Evolutionary conservation across 805 yeast genomes (phyloP), one percentile per base, ranked within the genome.

Genomic region (Saccharomycopsis vini): DNA sequence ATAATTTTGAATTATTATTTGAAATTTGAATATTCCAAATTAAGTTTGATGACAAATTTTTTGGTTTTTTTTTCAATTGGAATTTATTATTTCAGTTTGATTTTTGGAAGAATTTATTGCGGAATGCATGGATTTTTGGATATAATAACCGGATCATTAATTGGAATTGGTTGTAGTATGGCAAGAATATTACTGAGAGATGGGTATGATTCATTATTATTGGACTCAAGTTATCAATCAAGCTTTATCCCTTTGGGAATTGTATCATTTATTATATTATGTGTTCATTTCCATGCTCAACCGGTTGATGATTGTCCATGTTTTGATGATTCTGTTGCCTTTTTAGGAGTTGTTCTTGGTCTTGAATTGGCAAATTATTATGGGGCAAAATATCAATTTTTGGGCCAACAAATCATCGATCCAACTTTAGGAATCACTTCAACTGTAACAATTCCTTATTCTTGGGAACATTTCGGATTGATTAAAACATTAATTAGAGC

Each of bases 101-200:
- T 84, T 1, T 58, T 77, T 48, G 98, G 98, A 15, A 69, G 98
- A 44, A 56, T 90, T 7, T 90, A 92, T 63, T 88, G 95, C 60
- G 98, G 98, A 3, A 90, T 90, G 98, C 98, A 92, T 63, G 97
- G 98, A 2, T 73, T 84, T 47, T 62, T 83, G 19, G 98, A 92
- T 58, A 68, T 92, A 2, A 40, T 63, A 0, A 57, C 73, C 16
- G 98, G 98, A 4, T 62, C 75, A 0, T 1, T 72, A 0, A 63
- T 87, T 15, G 98, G 98, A 0, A 39, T 64, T 0, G 31, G 62
- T 0, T 66, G 81, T 29, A 75, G 74, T 49, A 36, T 67, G n/a
- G 55, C 36, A 48, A 53, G 4, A 57, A 60, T 19, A 69, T 75
- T 1, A n/a, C 36, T 44, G 16, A 52, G 47, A 50, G 31, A 40